These are phyloP conservation scores for Pseudonitzschia delicatissima DNA, from an alignment of 108 stramenopile genomes.

Conservation along the genomic window DNA sequence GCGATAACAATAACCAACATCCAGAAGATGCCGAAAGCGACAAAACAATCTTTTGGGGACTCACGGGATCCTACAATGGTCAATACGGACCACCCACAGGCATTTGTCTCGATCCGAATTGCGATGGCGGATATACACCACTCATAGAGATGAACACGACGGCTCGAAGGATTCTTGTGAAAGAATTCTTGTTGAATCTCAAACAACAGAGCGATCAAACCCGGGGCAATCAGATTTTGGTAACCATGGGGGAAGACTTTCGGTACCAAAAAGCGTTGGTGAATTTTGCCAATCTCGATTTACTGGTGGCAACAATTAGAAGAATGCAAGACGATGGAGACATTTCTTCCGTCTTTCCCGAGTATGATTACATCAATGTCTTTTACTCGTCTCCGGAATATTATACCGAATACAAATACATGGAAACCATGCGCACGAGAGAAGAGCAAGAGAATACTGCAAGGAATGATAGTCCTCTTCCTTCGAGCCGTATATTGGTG, in stretches of 20 bases:
- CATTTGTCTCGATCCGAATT: conserved; percentile 75
- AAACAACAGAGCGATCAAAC: conserved; percentile 63
- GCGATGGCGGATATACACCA: conserved; percentile 41
- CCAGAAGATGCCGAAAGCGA: conserved; percentile 4
- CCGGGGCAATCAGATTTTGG: conserved; percentile 75
- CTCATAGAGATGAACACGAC: conserved; percentile 48
- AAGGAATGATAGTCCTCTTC: background rate
- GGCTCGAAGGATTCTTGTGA: conserved; percentile 26
- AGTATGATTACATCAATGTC: conserved; percentile 69
- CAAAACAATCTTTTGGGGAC: conserved; percentile 87
- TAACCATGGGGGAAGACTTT: conserved; percentile 85
- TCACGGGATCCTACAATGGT: conserved; percentile 70
- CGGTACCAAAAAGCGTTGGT: conserved; percentile 30
- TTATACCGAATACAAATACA: conserved; percentile 75
- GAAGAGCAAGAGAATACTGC: background rate
- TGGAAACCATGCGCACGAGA: conserved; percentile 1
- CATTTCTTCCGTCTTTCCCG: conserved; percentile 42
- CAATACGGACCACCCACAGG: conserved; percentile 78
- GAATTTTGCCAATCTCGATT: conserved; percentile 28
- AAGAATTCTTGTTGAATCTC: conserved; percentile 47
- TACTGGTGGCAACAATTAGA: conserved; percentile 10
- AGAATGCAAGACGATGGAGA: conserved; percentile 14
- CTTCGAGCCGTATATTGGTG: background rate
- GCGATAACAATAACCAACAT: background rate
- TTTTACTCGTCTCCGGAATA: conserved; percentile 84